phyloP scores from a whole-genome alignment of 208 protist genomes.

The Wallacemonas sp. region DNA sequence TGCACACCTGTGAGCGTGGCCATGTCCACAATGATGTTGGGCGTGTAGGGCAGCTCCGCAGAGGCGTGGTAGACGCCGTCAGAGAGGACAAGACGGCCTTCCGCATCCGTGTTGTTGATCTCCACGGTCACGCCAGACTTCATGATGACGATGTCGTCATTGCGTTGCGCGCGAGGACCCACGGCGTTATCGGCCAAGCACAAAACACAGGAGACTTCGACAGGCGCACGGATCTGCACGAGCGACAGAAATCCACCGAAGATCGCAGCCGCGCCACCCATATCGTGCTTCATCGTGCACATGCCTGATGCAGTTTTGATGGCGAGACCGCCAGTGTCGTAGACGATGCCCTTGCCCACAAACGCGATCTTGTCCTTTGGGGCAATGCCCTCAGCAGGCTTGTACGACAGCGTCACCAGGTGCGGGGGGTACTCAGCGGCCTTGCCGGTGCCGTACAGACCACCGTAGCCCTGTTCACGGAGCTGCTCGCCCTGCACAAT shows the following conservation, averaged over 20 bases:
- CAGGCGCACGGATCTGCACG: conserved; percentile 25
- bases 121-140: conserved; percentile 65
- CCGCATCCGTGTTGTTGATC: conserved; percentile 81
- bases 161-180: conserved; percentile 38
- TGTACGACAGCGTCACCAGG: conserved; percentile 52
- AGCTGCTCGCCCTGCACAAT: conserved; percentile 55
- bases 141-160: conserved; percentile 66
- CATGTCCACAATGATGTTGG: conserved; percentile 68
- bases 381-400: conserved; percentile 31
- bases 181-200: conserved; percentile 75
- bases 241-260: conserved; percentile 53
- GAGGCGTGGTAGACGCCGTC: conserved; percentile 76
- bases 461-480: conserved; percentile 44
- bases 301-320: conserved; percentile 56
- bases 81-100: conserved; percentile 69
- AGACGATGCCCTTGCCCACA: conserved; percentile 81
- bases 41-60: conserved; percentile 42
- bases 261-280: conserved; percentile 72
- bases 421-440: conserved; percentile 52
- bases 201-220: conserved; percentile 38
- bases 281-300: conserved; percentile 78
- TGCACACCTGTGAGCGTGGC: conserved; percentile 84
- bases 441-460: conserved; percentile 58
- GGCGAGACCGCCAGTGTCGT: conserved; percentile 72
- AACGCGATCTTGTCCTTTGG: conserved; percentile 50